Evolutionary conservation across 116 monocot species (phyloP).

Genomic region (Papilionanthe hybrid): DNA sequence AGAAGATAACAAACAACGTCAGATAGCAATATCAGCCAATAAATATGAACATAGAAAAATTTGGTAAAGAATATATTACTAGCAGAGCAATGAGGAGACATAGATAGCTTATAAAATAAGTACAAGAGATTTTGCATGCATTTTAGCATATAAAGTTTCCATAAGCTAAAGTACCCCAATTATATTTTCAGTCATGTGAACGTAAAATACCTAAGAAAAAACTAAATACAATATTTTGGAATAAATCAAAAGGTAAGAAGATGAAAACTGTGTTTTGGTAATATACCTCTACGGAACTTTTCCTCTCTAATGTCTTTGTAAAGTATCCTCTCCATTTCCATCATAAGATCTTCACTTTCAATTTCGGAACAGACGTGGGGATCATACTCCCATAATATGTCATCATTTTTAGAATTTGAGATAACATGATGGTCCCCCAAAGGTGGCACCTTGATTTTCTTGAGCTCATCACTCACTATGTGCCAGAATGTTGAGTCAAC

Average conservation of each 20-base stretch:
- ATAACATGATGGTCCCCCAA: conserved; percentile 11
- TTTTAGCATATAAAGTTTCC: neutral
- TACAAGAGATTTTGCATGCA: neutral
- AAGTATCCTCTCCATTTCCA: conserved; percentile 90
- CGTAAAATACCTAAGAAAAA: neutral
- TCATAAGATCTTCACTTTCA: conserved; percentile 66
- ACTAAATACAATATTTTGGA: neutral
- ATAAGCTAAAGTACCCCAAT: neutral
- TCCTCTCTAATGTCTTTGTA: conserved; percentile 88
- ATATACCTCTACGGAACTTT: conserved; percentile 62
- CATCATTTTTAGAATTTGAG: conserved; percentile 23
- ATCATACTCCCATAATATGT: conserved; percentile 83
- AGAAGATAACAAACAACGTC: neutral
- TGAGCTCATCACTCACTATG: conserved; percentile 72
- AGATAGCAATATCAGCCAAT: neutral
- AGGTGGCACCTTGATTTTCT: conserved; percentile 56
- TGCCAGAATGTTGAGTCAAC: conserved; percentile 48
- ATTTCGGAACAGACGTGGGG: conserved; percentile 29
- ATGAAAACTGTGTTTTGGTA: neutral
- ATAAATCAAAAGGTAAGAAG: neutral
- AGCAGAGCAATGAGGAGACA: neutral
- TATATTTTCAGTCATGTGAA: neutral
- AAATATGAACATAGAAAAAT: neutral
- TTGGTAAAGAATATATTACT: neutral
- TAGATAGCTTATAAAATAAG: neutral